Evolutionary conservation across 352 stramenopile species (phyloP), one percentile per base, ranked within the genome.

Genomic region (Phytopythium vexans): DNA sequence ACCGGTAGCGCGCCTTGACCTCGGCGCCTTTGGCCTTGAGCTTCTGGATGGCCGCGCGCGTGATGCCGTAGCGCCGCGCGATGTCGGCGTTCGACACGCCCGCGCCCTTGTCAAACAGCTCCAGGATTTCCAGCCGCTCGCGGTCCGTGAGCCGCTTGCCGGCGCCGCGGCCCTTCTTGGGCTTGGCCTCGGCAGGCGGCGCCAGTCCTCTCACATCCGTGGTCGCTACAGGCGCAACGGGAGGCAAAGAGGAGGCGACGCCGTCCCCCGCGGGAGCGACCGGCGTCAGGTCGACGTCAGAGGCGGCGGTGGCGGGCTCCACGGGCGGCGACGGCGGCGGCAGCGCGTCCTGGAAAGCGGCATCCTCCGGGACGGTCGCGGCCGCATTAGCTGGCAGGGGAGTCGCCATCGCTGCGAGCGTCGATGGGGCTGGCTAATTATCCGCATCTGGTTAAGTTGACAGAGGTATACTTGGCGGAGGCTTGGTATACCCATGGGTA

Each of bases 91-190:
- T 82, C 8, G 71, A 74, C 54, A 82, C 49, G 38, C 46, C 68
- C 14, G 56, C 56, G 14, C 45, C 58, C 34, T 69, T 74, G 10
- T 82, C 68, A n/a, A 78, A 59, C 37, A 73, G 46, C 31, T 81
- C 65, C 14, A 80, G 50, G 48, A 81, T 83, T 33, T 77, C 73
- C 27, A 83, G 61, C 7, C 73, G 70, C 44, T 83, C 61, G 44
- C 64, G 55, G 52, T 81, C 73, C 3, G 70, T 83, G 10, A 83
- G 57, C 1, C 73, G 61, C 48, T 68, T 77, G 5, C 70, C 70
- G 38, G 61, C 52, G 3, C 66, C 70, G 52, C 72, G 69, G 36
- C 58, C 49, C 31, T 67, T 74, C 47, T 50, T 72, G 31, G 31
- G 27, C 12, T n/a, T 1, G 10, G 41, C 38, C n/a, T 12, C 21